Percentiles rank a stretch among this genome's conserved stretches.
Evolutionary conservation across 805 yeast species (phyloP).

Genomic region (Metschnikowia colocasiae): DNA sequence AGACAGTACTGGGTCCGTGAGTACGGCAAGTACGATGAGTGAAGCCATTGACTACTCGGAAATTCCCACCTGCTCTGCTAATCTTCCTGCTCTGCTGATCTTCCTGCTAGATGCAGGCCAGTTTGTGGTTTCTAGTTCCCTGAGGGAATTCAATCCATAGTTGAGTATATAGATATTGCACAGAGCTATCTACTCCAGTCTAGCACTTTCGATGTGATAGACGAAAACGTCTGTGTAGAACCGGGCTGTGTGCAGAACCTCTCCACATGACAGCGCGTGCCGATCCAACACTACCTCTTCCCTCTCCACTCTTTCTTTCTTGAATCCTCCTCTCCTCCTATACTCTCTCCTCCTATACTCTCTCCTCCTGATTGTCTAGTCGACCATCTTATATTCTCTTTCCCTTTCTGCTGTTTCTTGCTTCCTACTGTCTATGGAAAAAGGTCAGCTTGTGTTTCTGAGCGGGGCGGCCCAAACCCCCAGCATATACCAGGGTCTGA

Average conservation of each 20-base stretch:
- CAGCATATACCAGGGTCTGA: not conserved
- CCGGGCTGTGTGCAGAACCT: not conserved
- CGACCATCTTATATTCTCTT: no score
- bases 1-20: conserved; percentile 26
- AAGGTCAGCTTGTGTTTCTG: not conserved
- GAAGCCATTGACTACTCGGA: not conserved
- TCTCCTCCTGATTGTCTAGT: no score
- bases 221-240: not conserved
- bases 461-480: not conserved
- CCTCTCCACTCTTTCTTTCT: no score
- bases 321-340: not conserved
- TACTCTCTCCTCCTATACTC: not conserved
- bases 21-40: conserved; percentile 16
- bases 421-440: not conserved
- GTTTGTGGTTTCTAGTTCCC: no score
- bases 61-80: no score
- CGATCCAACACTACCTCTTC: not conserved
- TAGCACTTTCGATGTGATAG: no score
- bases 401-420: no score
- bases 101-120: no score
- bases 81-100: no score
- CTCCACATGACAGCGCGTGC: not conserved
- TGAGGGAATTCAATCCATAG: no score
- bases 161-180: no score
- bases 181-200: no score